Evolutionary conservation across 73 alveolate species (phyloP), one percentile per base, ranked within the genome.

Genomic region (Paramecium tetraurelia): DNA sequence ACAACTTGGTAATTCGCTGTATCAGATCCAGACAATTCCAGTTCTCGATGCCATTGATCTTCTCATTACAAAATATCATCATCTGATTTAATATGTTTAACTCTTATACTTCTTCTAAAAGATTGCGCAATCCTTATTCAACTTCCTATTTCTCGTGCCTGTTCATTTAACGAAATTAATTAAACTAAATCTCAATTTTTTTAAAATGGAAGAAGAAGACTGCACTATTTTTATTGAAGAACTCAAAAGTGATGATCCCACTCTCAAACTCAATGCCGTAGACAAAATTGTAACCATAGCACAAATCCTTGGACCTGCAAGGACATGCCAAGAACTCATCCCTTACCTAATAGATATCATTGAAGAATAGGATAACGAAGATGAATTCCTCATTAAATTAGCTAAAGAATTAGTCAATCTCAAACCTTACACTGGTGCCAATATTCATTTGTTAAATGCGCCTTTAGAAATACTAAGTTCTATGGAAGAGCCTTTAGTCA

Each of bases 351-450:
- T 89, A 35, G 94, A 89, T 20, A 89, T 89, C 7, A 89, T 89
- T 9, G 94, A 89, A 46, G 94, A 89, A 50, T 89, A 70, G 50
- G 94, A 89, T 36, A 89, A 89, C 31, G 94, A 89, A 72, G 94
- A 89, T 71, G 94, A 89, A 89, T 89, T 89, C 27, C 87, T 89
- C 14, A 89, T 89, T 14, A 89, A 89, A 44, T 38, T 89, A 35
- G 94, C 94, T 27, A 53, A 89, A 22, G 85, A 89, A 24, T 59
- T 89, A 12, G 31, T 72, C 16, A 70, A 63, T 38, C 68, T 89
- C 8, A 89, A 89, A 40, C 68, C 71, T 8, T 89, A 16, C 29
- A 71, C 75, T 20, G 94, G 87, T 27, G 83, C 86, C 10, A 58
- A 69, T 27, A 44, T 83, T 14, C 94, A 89, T 89, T 53, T 89